Base-by-base conservation (phyloP, 495 filamentous ascomycete genomes). In the Neurospora sp. region DNA sequence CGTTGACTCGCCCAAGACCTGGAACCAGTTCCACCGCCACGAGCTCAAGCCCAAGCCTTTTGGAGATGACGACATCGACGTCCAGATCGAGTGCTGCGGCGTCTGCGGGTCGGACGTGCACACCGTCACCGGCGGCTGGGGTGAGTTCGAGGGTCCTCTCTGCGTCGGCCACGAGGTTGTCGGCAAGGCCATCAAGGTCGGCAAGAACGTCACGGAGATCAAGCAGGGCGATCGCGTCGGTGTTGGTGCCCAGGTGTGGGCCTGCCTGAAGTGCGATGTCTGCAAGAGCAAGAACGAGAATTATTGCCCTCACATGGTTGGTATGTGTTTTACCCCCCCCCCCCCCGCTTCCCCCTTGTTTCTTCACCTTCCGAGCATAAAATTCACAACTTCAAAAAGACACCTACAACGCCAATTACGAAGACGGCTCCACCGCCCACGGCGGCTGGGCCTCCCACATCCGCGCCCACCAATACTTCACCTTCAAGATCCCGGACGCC, bases 61-160 rank as follows among this genome's bases (percentile, higher is more conserved):
- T 74, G 91, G 88, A 54, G 89, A 91, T 69, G 82, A 90, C 82
- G 92, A 94, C 76, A 85, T 94, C 73, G 92, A 94, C 75, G 85
- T 94, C 72, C 86, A 85, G 77, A 84, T 84, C 75, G 80, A 82
- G 70, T 82, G 81, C 76, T 96, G 93, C 80, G 92, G 93, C 77
- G 90, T 95, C 12, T 94, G 92, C 81, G 92, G 90, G 11, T 91
- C 88, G 35, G 93, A 94, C 77, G 89, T 93, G 18, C 92, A 95
- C 84, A 93, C 89, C 59, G 89, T 92, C 71, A 92, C 86, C 70
- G 89, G 91, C 72, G 92, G 92, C 44, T 94, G 92, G 92, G 92
- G 92, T 37, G 86, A 89, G 0, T 86, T 84, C 5, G 78, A 87
- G 72, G 88, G 87, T 35, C 87, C 92, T 66, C 90, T 92, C 66